phyloP scores from a whole-genome alignment of 768 basidiomycete species.

The Panaeolus papilionaceus region DNA sequence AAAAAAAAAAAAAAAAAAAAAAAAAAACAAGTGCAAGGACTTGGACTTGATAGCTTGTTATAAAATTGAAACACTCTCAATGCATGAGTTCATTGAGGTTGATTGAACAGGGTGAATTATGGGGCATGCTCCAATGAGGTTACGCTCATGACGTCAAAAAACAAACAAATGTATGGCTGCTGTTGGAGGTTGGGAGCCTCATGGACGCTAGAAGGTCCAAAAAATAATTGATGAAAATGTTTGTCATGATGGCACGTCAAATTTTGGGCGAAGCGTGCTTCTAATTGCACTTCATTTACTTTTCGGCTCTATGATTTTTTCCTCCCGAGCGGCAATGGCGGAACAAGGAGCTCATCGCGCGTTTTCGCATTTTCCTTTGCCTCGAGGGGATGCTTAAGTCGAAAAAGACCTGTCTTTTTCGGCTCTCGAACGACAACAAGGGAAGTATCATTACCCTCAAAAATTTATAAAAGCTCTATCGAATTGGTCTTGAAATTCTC shows the following conservation, averaged over 20 bases:
- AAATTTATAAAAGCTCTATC: neutral
- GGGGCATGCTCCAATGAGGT: neutral
- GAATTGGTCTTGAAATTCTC: neutral
- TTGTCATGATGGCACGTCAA: conserved; percentile 7
- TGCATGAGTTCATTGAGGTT: no score
- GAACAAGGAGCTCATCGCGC: neutral
- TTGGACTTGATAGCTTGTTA: no score
- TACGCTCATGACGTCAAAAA: neutral
- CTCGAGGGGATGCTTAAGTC: neutral
- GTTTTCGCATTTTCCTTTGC: neutral
- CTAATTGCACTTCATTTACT: neutral
- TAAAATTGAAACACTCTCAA: no score
- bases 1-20: no score
- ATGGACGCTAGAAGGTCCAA: neutral
- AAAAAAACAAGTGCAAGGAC: no score
- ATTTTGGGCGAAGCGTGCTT: neutral
- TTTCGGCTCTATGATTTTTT: neutral
- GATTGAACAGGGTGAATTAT: neutral
- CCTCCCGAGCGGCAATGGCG: neutral
- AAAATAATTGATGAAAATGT: neutral
- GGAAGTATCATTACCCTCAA: neutral
- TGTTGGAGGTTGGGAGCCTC: neutral
- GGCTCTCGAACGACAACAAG: neutral
- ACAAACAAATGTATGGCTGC: neutral
- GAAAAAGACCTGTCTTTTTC: neutral